phyloP scores from a whole-genome alignment of 257 asterid genomes.

The Nicotiana sylvestris region DNA sequence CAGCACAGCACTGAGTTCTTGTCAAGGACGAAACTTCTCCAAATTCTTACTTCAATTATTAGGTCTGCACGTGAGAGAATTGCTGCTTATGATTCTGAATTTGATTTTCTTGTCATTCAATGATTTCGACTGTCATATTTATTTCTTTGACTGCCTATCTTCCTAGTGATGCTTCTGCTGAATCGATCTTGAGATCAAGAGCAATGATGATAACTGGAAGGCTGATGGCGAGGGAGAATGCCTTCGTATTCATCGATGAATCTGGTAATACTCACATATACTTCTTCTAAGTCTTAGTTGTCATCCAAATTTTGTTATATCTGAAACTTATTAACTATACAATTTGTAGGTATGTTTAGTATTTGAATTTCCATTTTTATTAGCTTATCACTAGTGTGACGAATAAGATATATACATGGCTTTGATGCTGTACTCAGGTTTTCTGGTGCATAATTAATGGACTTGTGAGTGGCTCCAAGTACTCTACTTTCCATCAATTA shows the following conservation, averaged over 20 bases:
- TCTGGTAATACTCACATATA: conserved; percentile 41
- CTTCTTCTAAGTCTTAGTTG: conserved; percentile 11
- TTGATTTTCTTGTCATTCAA: conserved; percentile 4
- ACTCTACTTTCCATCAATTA: background rate
- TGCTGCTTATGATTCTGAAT: background rate
- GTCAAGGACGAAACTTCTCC: conserved; percentile 67
- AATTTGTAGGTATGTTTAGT: background rate
- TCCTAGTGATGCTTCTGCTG: conserved; percentile 63
- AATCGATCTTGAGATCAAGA: conserved; percentile 78
- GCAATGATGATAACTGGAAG: conserved; percentile 92
- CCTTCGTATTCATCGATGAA: conserved; percentile 60
- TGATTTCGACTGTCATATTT: background rate
- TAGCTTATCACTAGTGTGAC: background rate
- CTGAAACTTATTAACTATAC: background rate
- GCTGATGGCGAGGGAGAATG: conserved; percentile 77
- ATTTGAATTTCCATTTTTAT: background rate
- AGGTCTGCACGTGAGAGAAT: conserved; percentile 34
- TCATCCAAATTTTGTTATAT: background rate
- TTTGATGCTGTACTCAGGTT: background rate
- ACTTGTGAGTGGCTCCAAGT: background rate
- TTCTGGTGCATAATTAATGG: conserved; percentile 1
- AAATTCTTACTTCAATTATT: conserved; percentile 81
- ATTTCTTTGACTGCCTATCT: conserved; percentile 3
- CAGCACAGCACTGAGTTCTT: conserved; percentile 73
- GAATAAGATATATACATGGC: background rate